These are phyloP conservation scores for Pseudoneurospora amorphoporcata DNA, from an alignment of 495 filamentous ascomycete genomes.

Conservation along the genomic window DNA sequence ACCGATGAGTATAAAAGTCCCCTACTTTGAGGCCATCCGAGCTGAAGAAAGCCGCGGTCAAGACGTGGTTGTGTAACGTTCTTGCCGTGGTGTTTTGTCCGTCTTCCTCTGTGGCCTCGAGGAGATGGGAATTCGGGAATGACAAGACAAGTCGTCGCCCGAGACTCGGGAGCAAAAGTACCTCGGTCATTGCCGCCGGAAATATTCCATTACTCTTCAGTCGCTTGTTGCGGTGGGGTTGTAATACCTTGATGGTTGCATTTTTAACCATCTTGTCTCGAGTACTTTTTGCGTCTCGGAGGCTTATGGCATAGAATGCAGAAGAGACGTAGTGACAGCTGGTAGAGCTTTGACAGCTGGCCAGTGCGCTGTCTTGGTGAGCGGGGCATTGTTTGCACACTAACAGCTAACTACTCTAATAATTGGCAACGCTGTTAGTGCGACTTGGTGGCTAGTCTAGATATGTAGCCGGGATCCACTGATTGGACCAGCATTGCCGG, in stretches of 20 bases:
- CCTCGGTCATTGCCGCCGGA: neutral
- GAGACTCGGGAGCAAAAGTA: neutral
- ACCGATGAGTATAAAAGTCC: neutral
- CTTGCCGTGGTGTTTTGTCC: neutral
- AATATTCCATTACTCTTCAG: neutral
- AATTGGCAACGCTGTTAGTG: neutral
- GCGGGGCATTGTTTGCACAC: neutral
- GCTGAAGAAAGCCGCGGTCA: neutral
- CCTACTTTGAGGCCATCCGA: neutral
- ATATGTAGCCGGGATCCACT: neutral
- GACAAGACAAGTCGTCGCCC: neutral
- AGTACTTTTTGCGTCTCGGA: neutral
- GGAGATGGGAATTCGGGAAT: neutral
- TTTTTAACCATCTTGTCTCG: neutral
- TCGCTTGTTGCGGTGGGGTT: neutral
- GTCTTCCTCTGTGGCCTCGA: no score
- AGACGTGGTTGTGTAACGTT: neutral
- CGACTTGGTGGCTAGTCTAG: neutral
- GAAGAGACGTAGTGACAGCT: neutral
- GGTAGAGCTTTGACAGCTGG: neutral
- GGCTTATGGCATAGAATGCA: neutral
- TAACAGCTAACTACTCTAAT: neutral
- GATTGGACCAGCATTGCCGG: neutral
- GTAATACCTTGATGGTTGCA: neutral
- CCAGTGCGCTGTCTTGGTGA: neutral